Percentiles rank a stretch among this genome's conserved stretches.
Conservation (phyloP, 2,329 filamentous ascomycete genomes). For the Falciphora oryzae region DNA sequence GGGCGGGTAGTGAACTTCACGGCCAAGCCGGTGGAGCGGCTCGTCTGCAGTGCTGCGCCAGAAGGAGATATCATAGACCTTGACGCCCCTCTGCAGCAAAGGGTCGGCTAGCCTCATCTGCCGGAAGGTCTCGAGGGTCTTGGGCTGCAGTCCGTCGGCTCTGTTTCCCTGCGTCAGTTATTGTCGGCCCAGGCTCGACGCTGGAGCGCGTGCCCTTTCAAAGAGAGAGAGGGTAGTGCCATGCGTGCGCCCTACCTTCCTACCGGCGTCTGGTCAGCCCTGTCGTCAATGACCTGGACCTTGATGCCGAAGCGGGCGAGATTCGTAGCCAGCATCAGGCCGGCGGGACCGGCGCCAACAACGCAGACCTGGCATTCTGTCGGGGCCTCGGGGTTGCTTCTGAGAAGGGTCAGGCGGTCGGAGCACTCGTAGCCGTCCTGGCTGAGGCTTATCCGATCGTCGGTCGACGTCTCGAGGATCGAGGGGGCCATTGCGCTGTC, state of each 20-base stretch:
- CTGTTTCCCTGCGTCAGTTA: slow-evolving; percentile 22
- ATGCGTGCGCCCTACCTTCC: slow-evolving; percentile 14
- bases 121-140: slow-evolving; percentile 70
- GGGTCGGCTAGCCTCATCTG: slow-evolving; percentile 69
- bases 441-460: slow-evolving; percentile 23
- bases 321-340: slow-evolving; percentile 48
- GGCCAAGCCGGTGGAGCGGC: slow-evolving; percentile 32
- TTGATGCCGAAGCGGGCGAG: slow-evolving; percentile 56
- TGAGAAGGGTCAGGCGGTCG: slow-evolving; percentile 42
- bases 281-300: slow-evolving; percentile 51
- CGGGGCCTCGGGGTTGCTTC: slow-evolving; percentile 42
- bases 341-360: slow-evolving; percentile 50
- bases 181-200: slow-evolving; percentile 27
- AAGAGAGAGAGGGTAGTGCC: slow-evolving; percentile 7
- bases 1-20: slow-evolving; percentile 60
- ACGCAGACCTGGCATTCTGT: slow-evolving; percentile 35
- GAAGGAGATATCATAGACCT: slow-evolving; percentile 69
- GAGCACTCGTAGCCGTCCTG: slow-evolving; percentile 28
- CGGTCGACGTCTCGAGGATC: slow-evolving; percentile 28
- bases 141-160: slow-evolving; percentile 70
- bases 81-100: slow-evolving; percentile 60
- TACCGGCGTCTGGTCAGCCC: slow-evolving; percentile 49
- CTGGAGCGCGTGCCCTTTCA: slow-evolving; percentile 13
- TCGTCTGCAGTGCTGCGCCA: slow-evolving; percentile 59
- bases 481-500: slow-evolving; percentile 29